Evolutionary conservation across 352 stramenopile genomes (phyloP).

Genomic region (Phytophthora rubi): DNA sequence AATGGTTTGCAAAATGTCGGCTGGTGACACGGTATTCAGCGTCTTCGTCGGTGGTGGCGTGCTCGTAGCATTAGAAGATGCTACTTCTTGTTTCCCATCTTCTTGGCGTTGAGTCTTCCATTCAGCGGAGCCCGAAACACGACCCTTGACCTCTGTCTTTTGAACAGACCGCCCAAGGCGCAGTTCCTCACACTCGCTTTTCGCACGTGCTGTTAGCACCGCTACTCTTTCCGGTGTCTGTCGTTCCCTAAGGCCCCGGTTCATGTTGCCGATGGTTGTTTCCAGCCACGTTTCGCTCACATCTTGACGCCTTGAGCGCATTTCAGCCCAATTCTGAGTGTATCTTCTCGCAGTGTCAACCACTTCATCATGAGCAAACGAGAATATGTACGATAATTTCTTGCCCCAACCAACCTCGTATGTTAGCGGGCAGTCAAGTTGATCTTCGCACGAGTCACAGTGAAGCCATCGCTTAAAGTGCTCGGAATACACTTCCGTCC

Average conservation of each 20-base stretch:
- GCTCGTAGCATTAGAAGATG: neutral
- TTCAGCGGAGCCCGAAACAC: constrained; percentile 79
- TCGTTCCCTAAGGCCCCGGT: constrained; percentile 39
- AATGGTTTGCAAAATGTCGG: constrained; percentile 51
- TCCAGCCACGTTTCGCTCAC: constrained; percentile 73
- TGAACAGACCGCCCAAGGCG: constrained; percentile 35
- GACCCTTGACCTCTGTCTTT: constrained; percentile 63
- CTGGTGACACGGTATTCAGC: constrained; percentile 7
- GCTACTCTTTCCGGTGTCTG: constrained; percentile 40
- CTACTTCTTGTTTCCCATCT: constrained; percentile 50
- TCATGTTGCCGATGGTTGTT: constrained; percentile 60
- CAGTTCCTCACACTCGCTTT: constrained; percentile 60
- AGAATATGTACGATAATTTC: constrained; percentile 93
- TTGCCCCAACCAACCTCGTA: constrained; percentile 97
- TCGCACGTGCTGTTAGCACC: constrained; percentile 45
- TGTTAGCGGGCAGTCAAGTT: constrained; percentile 92
- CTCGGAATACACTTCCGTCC: constrained; percentile 92
- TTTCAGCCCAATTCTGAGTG: constrained; percentile 71
- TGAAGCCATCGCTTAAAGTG: constrained; percentile 91
- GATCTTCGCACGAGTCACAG: constrained; percentile 93
- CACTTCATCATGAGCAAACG: constrained; percentile 88
- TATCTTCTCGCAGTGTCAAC: constrained; percentile 90
- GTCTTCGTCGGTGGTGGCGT: neutral
- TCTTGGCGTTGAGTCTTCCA: constrained; percentile 80
- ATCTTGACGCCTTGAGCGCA: constrained; percentile 65